Conservation (phyloP, 805 yeast species). For the Candida tibetensis region DNA sequence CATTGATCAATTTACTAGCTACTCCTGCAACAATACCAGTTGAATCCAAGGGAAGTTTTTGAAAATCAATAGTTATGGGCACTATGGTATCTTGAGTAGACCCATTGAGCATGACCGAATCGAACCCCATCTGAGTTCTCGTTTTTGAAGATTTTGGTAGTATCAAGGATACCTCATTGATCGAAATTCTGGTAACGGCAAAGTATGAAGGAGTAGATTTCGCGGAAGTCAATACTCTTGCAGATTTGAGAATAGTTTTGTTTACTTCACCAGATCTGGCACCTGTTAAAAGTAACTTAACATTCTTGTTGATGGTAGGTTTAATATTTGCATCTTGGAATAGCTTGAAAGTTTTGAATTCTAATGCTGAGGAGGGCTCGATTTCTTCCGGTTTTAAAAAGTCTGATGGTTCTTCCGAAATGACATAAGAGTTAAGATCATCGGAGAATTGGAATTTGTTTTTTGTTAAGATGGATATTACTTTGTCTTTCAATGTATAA, state of each 20-base stretch:
- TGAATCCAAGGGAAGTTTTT: slow-evolving; percentile 52
- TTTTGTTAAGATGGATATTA: slow-evolving; percentile 42
- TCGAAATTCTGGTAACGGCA: slow-evolving; percentile 51
- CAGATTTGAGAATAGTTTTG: slow-evolving; percentile 41
- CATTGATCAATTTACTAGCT: slow-evolving; percentile 47
- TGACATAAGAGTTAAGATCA: too few relatives aligned
- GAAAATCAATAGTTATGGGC: slow-evolving; percentile 57
- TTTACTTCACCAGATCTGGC: slow-evolving; percentile 51
- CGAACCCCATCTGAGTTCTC: slow-evolving; percentile 39
- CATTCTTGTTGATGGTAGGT: slow-evolving; percentile 42
- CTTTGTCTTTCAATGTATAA: slow-evolving; percentile 39
- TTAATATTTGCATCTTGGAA: slow-evolving; percentile 37
- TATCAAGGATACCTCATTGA: slow-evolving; percentile 48
- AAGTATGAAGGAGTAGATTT: slow-evolving; percentile 41
- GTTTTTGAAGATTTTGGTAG: slow-evolving; percentile 41
- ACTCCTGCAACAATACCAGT: slow-evolving; percentile 69
- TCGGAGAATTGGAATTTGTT: slow-evolving; percentile 38
- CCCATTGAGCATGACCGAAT: slow-evolving; percentile 46
- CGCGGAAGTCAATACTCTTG: slow-evolving; percentile 31
- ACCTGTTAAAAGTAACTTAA: slow-evolving; percentile 53
- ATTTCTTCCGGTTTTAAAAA: not conserved
- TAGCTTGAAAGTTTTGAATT: slow-evolving; percentile 32
- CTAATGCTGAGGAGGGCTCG: slow-evolving; percentile 18
- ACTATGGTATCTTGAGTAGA: slow-evolving; percentile 53
- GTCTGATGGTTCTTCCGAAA: not conserved